Conservation (phyloP, 495 filamentous ascomycete species). For the Podospora australis region DNA sequence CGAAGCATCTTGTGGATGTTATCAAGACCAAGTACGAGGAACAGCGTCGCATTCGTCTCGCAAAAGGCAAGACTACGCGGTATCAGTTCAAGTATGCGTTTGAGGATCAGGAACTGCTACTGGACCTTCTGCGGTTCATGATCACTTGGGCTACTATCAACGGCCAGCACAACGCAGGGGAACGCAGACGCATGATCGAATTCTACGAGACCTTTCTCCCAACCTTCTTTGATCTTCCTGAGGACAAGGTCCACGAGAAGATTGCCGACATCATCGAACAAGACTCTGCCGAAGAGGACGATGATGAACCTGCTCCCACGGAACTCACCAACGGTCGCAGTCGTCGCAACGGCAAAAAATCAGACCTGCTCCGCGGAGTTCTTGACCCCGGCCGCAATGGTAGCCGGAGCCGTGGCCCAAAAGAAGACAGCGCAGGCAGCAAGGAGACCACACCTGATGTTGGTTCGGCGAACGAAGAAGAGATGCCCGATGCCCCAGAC, state of each 20-base stretch:
- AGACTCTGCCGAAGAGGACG: constrained; percentile 60
- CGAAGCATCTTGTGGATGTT: constrained; percentile 77
- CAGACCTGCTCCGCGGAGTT: constrained; percentile 77
- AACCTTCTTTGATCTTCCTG: constrained; percentile 79
- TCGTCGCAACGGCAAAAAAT: constrained; percentile 66
- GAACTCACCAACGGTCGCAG: constrained; percentile 55
- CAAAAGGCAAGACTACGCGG: constrained; percentile 51
- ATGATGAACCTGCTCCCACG: constrained; percentile 51
- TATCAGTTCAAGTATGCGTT: constrained; percentile 72
- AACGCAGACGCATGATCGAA: constrained; percentile 66
- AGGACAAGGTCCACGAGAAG: constrained; percentile 65
- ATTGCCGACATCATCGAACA: constrained; percentile 65
- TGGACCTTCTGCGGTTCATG: constrained; percentile 75
- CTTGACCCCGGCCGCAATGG: constrained; percentile 71
- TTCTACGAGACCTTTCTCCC: constrained; percentile 89
- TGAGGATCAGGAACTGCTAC: constrained; percentile 67
- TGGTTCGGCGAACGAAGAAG: constrained; percentile 62
- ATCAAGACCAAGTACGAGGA: constrained; percentile 86
- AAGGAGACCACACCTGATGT: constrained; percentile 82
- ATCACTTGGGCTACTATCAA: constrained; percentile 66
- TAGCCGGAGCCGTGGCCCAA: constrained; percentile 52
- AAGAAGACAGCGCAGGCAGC: constrained; percentile 72
- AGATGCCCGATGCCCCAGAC: constrained; percentile 49
- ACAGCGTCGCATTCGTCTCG: constrained; percentile 58
- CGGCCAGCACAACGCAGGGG: constrained; percentile 57